Evolutionary conservation across 768 basidiomycete genomes (phyloP).

Genomic region (Calvatia gigantea): DNA sequence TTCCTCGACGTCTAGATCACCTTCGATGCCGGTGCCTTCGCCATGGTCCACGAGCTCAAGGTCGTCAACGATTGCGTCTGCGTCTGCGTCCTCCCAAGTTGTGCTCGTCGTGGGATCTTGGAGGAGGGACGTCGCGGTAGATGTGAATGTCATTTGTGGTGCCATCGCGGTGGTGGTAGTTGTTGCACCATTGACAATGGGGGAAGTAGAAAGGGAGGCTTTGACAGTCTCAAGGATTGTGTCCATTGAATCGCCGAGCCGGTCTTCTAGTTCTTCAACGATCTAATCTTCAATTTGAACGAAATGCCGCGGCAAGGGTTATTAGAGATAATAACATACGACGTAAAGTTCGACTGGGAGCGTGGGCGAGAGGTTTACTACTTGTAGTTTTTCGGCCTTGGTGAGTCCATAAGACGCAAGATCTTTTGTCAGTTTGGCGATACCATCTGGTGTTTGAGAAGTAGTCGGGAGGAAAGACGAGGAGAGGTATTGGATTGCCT

Average conservation of each 20-base stretch:
- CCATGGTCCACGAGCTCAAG: conserved; percentile 62
- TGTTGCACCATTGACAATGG: neutral
- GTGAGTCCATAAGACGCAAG: conserved; percentile 73
- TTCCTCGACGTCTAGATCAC: conserved; percentile 45
- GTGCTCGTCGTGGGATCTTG: conserved; percentile 13
- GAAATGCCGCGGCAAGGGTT: neutral
- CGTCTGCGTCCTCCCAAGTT: conserved; percentile 33
- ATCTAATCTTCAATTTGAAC: conserved; percentile 45
- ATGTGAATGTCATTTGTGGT: conserved; percentile 6
- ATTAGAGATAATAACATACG: conserved; percentile 44
- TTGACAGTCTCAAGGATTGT: conserved; percentile 62
- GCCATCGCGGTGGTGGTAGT: neutral
- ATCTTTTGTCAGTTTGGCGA: conserved; percentile 61
- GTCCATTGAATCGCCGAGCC: conserved; percentile 67
- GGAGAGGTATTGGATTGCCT: conserved; percentile 87
- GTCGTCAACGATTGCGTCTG: conserved; percentile 45
- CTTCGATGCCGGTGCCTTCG: conserved; percentile 64
- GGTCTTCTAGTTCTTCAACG: conserved; percentile 87
- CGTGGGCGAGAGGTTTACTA: conserved; percentile 87
- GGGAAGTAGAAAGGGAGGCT: neutral
- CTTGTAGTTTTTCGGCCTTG: conserved; percentile 88
- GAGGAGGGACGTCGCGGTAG: conserved; percentile 2
- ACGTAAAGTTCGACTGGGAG: conserved; percentile 85
- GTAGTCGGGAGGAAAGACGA: conserved; percentile 68
- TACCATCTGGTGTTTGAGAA: conserved; percentile 60